Conservation (phyloP, 2,329 filamentous ascomycete genomes). For the Byssoonygena ceratinophila region DNA sequence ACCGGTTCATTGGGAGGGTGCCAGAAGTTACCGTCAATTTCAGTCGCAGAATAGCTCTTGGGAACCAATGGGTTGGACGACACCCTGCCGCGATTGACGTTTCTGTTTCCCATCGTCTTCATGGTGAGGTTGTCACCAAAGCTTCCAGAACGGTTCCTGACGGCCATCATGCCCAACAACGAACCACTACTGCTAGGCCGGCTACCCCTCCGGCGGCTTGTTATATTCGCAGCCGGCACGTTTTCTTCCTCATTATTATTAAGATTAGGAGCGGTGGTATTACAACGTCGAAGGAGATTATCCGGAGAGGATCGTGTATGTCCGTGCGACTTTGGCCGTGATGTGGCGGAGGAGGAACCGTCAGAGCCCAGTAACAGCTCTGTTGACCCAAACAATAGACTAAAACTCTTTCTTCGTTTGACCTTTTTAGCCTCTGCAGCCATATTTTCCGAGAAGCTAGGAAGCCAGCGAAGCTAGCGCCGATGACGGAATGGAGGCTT, state of each 20-base stretch:
- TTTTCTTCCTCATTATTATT: background rate
- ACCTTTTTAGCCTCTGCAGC: conserved; percentile 10
- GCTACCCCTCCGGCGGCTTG: conserved; percentile 6
- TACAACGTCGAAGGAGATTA: conserved; percentile 18
- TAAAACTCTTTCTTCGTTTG: conserved; percentile 13
- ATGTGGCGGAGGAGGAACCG: conserved; percentile 1
- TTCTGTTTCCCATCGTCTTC: background rate
- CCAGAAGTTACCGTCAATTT: background rate
- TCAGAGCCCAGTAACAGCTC: conserved; percentile 13
- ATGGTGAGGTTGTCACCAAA: conserved; percentile 5
- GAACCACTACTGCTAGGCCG: conserved; percentile 15
- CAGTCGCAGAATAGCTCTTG: background rate
- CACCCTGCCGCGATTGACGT: background rate
- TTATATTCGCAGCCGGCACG: background rate
- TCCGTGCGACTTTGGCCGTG: conserved; percentile 9
- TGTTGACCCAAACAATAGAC: conserved; percentile 10
- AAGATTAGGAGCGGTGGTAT: background rate
- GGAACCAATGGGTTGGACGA: background rate
- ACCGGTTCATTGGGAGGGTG: background rate
- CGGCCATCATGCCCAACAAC: conserved; percentile 10
- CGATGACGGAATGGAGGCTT: conserved; percentile 14
- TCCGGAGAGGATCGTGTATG: conserved; percentile 33
- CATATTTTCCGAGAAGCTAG: conserved; percentile 2
- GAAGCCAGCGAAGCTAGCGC: conserved; percentile 9
- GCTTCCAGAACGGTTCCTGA: conserved; percentile 1